Base-by-base conservation (phyloP, 164 flowering plant species). In the Santalum album region DNA sequence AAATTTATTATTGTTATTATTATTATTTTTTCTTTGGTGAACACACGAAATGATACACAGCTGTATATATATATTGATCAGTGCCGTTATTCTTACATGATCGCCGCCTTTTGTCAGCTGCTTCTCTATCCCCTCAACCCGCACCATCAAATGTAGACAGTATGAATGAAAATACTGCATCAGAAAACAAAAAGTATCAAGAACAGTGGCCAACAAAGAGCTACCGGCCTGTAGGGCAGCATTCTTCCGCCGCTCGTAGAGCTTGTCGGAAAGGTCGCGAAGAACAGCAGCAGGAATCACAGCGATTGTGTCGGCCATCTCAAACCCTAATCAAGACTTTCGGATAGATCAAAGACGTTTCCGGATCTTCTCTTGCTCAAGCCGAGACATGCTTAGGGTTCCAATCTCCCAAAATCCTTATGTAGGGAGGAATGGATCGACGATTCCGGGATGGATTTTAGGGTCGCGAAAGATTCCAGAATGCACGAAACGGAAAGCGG, bases 61-160 rank as follows among this genome's bases (percentile, higher is more conserved):
- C n/a, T n/a, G n/a, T n/a, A n/a, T n/a, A n/a, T n/a, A n/a, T n/a
- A n/a, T n/a, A n/a, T 78, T 82, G 73, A 92, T 80, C 60, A 91
- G 83, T 4, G 86, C 78, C n/a, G 82, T 69, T 38, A 91, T 86
- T 71, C 76, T 80, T 25, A 83, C 94, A 29, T 92, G 96, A 67
- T 89, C 95, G 16, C 87, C 85, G 0, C 74, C 75, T 6, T 53
- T 49, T 1, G 86, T 69, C 25, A 92, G 71, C 55, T 75, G 82
- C 78, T 86, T 89, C 70, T 89, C 98, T 52, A 92, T 78, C 32
- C 91, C 96, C 74, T 92, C 98, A 54, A 92, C 72, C 98, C 86
- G 66, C 24, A 60, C 18, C 52, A 54, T n/a, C 27, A 21, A 52
- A 25, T 57, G 42, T 42, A 64, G 42, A 64, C 38, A 57, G 51